Percentiles rank a stretch among this genome's conserved stretches.
Conservation (phyloP, 2,329 filamentous ascomycete species). For the Fusarium compactum region DNA sequence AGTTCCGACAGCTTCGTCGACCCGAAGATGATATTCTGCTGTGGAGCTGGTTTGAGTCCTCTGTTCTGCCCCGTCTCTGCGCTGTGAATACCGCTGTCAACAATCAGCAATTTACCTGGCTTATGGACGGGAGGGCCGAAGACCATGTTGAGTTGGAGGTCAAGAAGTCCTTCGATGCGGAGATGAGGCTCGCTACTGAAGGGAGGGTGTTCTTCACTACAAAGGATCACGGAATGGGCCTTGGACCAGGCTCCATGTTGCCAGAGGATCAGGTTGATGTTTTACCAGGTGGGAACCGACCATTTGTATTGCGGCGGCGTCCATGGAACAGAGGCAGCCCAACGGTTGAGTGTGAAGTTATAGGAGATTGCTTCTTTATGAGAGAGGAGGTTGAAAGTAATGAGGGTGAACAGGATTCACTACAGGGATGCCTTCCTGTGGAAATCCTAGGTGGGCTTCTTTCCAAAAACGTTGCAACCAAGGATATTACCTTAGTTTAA, state of each 20-base stretch:
- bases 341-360: accelerated
- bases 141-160: accelerated
- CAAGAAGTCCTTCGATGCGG: neutral
- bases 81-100: too few relatives aligned
- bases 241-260: neutral
- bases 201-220: neutral
- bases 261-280: accelerated
- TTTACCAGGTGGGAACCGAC: neutral
- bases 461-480: too few relatives aligned
- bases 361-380: neutral
- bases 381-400: too few relatives aligned
- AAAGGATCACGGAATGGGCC: neutral
- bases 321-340: accelerated
- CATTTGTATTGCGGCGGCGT: too few relatives aligned
- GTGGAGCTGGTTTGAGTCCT: neutral
- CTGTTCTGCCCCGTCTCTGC: accelerated
- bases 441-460: neutral
- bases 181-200: neutral
- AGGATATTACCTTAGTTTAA: too few relatives aligned
- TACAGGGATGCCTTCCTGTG: neutral
- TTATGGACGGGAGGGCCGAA: too few relatives aligned
- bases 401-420: too few relatives aligned
- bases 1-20: accelerated
- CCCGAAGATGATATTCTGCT: accelerated
- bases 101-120: too few relatives aligned